Conservation (phyloP, 2,329 filamentous ascomycete genomes). For the Lojkania enalia region DNA sequence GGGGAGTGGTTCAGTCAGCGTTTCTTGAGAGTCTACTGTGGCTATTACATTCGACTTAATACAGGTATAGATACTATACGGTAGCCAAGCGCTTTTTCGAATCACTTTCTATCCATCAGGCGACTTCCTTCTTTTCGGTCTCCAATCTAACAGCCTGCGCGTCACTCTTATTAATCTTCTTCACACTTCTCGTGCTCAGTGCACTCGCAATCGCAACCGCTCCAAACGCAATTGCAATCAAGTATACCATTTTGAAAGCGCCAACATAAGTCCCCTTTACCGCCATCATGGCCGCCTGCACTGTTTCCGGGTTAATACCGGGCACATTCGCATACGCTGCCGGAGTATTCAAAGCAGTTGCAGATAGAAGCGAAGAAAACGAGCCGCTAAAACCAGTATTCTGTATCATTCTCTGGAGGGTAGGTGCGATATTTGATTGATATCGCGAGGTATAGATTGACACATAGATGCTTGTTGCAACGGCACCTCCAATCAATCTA, state of each 20-base stretch:
- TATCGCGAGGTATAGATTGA: slow-evolving; percentile 40
- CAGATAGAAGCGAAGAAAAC: slow-evolving; percentile 27
- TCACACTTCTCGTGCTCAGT: slow-evolving; percentile 35
- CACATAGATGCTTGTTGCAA: slow-evolving; percentile 47
- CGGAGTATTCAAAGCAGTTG: slow-evolving; percentile 35
- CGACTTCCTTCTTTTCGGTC: slow-evolving; percentile 18
- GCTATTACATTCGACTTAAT: too few relatives aligned
- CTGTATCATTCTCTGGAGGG: slow-evolving; percentile 5
- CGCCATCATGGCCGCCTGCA: slow-evolving; percentile 30
- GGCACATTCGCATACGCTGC: slow-evolving; percentile 37
- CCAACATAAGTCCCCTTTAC: slow-evolving; percentile 40
- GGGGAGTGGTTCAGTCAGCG: slow-evolving; percentile 27
- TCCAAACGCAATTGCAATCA: slow-evolving; percentile 44
- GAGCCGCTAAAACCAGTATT: slow-evolving; percentile 10
- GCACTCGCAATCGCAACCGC: slow-evolving; percentile 36
- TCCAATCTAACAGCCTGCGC: slow-evolving; percentile 20
- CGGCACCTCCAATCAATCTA: slow-evolving; percentile 44
- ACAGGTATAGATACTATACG: too few relatives aligned
- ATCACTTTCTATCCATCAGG: too few relatives aligned
- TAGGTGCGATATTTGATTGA: slow-evolving; percentile 10
- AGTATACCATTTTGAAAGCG: slow-evolving; percentile 42
- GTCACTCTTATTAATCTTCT: slow-evolving; percentile 35
- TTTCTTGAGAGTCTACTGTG: slow-evolving; percentile 17
- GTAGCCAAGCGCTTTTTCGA: too few relatives aligned
- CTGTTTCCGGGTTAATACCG: slow-evolving; percentile 30